Conservation (phyloP, 2,329 filamentous ascomycete genomes). For the Trichoderma sp. region DNA sequence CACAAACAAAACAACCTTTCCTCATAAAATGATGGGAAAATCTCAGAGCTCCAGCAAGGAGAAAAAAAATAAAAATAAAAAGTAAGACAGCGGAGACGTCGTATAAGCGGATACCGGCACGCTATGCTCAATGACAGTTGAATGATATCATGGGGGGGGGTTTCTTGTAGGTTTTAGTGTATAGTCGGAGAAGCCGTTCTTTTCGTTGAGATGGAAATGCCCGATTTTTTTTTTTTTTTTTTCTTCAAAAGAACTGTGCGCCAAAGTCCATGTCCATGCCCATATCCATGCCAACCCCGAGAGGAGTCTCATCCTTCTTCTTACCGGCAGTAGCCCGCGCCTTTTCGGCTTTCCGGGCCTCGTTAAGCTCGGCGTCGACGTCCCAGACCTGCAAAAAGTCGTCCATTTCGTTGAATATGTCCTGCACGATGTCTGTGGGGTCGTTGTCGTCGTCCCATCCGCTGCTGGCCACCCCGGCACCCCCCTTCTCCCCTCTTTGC, state of each 20-base stretch:
- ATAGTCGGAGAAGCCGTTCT: not conserved
- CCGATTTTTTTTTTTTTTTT: not conserved
- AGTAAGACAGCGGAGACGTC: not conserved
- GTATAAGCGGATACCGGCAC: not conserved
- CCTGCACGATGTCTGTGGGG: conserved; percentile 36
- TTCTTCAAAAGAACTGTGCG: not conserved
- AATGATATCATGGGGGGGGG: not conserved
- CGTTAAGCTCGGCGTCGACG: conserved; percentile 36
- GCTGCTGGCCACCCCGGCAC: conserved; percentile 17
- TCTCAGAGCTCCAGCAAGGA: not conserved
- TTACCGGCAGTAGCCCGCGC: not conserved
- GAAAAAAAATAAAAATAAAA: not conserved
- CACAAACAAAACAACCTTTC: not conserved
- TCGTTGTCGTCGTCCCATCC: conserved; percentile 27
- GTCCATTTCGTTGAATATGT: conserved; percentile 37
- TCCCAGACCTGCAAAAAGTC: conserved; percentile 36
- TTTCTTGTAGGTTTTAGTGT: not conserved
- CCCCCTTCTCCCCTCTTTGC: not conserved
- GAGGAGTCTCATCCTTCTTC: not conserved
- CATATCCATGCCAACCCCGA: not conserved
- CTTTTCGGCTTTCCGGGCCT: conserved; percentile 26
- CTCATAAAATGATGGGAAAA: not conserved
- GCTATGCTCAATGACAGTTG: not conserved
- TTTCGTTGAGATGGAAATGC: too few relatives aligned
- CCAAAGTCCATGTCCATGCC: not conserved